Conservation (phyloP, 1,284 basidiomycete species). For the Rhodotorula sp. region DNA sequence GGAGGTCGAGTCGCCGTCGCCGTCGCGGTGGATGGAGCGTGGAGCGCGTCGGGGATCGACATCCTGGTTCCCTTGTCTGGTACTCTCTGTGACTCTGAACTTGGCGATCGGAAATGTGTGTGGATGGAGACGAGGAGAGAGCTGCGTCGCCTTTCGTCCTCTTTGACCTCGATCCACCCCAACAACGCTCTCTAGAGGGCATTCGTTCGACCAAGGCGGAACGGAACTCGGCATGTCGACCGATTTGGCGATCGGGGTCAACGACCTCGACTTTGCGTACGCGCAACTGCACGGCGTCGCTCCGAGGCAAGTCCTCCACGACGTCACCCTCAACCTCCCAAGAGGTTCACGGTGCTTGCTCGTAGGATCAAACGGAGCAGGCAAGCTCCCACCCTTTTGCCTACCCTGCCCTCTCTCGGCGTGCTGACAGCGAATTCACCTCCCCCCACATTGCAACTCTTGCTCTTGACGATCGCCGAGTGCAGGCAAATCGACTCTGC, state of each 20-base stretch:
- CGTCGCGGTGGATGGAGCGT: not conserved
- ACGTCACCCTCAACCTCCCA: conserved; percentile 66
- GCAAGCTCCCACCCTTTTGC: conserved; percentile 52
- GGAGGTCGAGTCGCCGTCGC: not conserved
- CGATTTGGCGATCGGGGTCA: conserved; percentile 57
- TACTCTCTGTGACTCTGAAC: too few species aligned
- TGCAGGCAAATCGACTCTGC: conserved; percentile 87
- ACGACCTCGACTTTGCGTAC: conserved; percentile 65
- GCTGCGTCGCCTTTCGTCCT: not conserved
- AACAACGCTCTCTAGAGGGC: too few species aligned
- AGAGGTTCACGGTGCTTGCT: conserved; percentile 76
- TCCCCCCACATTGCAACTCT: not conserved
- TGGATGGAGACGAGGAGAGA: not conserved
- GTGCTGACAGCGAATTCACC: not conserved
- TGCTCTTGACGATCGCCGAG: not conserved
- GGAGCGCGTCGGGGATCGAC: conserved; percentile 9
- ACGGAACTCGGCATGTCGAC: not conserved
- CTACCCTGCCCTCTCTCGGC: too few species aligned
- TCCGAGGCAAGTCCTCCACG: conserved; percentile 52
- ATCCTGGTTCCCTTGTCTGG: not conserved
- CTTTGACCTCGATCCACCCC: too few species aligned
- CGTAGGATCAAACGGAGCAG: conserved; percentile 82
- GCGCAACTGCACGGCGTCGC: conserved; percentile 44
- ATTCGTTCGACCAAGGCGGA: too few species aligned
- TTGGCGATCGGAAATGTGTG: not conserved